phyloP scores from a whole-genome alignment of 1,284 basidiomycete species.

The Volvariella surrecta region DNA sequence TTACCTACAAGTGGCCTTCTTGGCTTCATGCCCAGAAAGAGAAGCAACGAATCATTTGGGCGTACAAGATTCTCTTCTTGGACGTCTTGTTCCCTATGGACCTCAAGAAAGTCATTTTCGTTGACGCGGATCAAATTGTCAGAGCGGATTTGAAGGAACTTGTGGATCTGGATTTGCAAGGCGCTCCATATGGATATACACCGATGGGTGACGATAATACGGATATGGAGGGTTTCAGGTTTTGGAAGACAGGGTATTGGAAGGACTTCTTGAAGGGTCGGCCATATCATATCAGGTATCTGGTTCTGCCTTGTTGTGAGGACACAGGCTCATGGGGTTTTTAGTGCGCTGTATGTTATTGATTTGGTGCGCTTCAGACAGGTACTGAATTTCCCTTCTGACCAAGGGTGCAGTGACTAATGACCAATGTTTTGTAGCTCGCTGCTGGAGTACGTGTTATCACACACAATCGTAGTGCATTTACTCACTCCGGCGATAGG shows the following conservation, averaged over 20 bases:
- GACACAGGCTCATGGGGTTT: constrained; percentile 2
- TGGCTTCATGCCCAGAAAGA: constrained; percentile 96
- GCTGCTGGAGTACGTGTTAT: neutral
- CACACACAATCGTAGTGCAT: neutral
- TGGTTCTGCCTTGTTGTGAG: neutral
- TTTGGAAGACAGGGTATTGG: constrained; percentile 98
- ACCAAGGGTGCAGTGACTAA: neutral
- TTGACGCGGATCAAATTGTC: constrained; percentile 97
- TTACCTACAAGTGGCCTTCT: constrained; percentile 98
- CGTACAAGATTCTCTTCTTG: constrained; percentile 99
- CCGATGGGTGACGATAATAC: constrained; percentile 95
- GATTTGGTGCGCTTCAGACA: constrained; percentile 94
- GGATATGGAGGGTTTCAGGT: constrained; percentile 96
- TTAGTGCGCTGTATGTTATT: constrained; percentile 89
- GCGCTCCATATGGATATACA: constrained; percentile 90
- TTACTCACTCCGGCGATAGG: constrained; percentile 32
- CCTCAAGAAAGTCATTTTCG: constrained; percentile 97
- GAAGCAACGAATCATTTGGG: constrained; percentile 98
- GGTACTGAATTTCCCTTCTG: constrained; percentile 26
- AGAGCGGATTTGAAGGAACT: constrained; percentile 92
- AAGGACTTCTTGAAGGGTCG: constrained; percentile 72
- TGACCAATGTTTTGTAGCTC: constrained; percentile 1
- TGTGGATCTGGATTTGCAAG: constrained; percentile 84
- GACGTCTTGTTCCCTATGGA: constrained; percentile 98
- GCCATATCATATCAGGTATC: constrained; percentile 89